phyloP scores from a whole-genome alignment of 2,329 filamentous ascomycete species.

The Phaeophleospora eucalypticola region DNA sequence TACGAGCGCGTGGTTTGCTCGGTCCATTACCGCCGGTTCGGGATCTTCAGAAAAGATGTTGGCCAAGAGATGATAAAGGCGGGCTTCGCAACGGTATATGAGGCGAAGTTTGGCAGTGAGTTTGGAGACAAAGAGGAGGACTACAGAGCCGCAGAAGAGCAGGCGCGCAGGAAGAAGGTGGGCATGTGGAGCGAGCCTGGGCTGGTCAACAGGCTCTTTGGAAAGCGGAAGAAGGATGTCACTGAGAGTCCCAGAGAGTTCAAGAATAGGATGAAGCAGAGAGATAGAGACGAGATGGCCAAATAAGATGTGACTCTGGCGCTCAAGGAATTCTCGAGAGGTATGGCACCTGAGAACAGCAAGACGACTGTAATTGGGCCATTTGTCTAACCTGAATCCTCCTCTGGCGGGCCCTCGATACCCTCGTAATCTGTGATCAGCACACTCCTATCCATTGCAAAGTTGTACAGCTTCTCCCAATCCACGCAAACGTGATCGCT shows the following conservation, averaged over 20 bases:
- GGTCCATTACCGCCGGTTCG: slow-evolving; percentile 50
- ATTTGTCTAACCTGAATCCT: too few relatives aligned
- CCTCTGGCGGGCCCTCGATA: not conserved
- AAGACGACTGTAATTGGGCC: too few relatives aligned
- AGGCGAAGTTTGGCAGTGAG: slow-evolving; percentile 83
- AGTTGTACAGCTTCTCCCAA: slow-evolving; percentile 1
- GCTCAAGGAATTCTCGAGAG: too few relatives aligned
- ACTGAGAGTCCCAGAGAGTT: slow-evolving; percentile 85
- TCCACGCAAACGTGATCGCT: slow-evolving; percentile 2
- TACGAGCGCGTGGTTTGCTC: slow-evolving; percentile 88
- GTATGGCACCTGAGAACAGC: too few relatives aligned
- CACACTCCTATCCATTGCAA: not conserved
- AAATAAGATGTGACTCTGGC: too few relatives aligned
- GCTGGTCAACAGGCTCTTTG: slow-evolving; percentile 39
- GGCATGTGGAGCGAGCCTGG: slow-evolving; percentile 61
- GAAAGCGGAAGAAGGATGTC: slow-evolving; percentile 44
- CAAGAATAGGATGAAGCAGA: slow-evolving; percentile 59
- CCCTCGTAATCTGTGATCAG: not conserved
- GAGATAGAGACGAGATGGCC: slow-evolving; percentile 25
- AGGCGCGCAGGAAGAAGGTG: slow-evolving; percentile 38
- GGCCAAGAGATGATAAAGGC: slow-evolving; percentile 82
- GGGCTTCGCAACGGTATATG: slow-evolving; percentile 86
- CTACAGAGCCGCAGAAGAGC: slow-evolving; percentile 61
- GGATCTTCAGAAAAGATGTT: slow-evolving; percentile 69
- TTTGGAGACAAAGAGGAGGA: slow-evolving; percentile 65